phyloP scores from a whole-genome alignment of 495 filamentous ascomycete genomes.

The Hyaloscypha hepaticicola region DNA sequence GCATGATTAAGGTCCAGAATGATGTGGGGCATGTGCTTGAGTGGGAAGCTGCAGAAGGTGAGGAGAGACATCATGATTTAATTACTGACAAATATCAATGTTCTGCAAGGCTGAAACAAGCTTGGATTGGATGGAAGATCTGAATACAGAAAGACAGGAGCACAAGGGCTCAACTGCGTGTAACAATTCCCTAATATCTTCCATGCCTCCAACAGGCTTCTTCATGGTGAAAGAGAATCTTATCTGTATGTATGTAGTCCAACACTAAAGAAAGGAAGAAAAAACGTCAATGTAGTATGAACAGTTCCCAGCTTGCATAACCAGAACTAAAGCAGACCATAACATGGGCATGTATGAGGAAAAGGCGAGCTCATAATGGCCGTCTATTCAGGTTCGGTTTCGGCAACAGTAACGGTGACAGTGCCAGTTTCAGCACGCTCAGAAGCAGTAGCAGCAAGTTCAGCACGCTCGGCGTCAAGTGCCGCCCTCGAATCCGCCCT shows the following conservation, averaged over 20 bases:
- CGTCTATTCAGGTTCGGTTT: background rate
- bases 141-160: background rate
- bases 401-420: background rate
- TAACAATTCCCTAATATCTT: background rate
- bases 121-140: background rate
- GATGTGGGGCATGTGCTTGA: background rate
- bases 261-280: background rate
- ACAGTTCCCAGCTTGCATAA: background rate
- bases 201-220: background rate
- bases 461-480: background rate
- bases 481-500: slow-evolving; percentile 11
- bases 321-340: background rate
- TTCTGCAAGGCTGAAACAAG: background rate
- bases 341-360: background rate
- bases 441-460: background rate
- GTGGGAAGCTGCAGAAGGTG: background rate
- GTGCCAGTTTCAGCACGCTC: background rate
- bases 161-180: background rate
- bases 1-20: background rate
- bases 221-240: background rate
- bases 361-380: background rate
- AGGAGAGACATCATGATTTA: background rate
- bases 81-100: background rate
- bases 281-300: background rate
- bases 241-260: background rate